phyloP scores from a whole-genome alignment of 2,329 filamentous ascomycete genomes.

The Escovopsis sp. region DNA sequence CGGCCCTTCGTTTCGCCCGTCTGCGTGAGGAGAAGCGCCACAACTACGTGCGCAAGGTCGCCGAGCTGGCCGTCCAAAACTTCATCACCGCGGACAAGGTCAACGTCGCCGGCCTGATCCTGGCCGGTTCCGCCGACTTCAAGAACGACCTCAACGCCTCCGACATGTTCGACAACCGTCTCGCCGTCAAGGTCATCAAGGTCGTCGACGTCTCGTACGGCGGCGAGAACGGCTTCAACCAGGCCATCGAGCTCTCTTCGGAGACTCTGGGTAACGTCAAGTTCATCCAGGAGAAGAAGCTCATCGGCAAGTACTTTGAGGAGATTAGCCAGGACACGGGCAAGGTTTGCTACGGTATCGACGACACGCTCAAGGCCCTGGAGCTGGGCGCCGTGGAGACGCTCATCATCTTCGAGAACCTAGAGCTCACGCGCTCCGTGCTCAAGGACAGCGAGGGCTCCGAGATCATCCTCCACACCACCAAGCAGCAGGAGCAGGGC shows the following conservation, averaged over 20 bases:
- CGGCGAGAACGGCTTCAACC: slow-evolving; percentile 99
- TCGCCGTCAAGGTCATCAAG: slow-evolving; percentile 95
- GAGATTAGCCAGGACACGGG: slow-evolving; percentile 97
- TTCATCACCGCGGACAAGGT: slow-evolving; percentile 98
- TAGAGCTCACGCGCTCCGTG: slow-evolving; percentile 85
- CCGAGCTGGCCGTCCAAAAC: slow-evolving; percentile 94
- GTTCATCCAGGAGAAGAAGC: slow-evolving; percentile 99
- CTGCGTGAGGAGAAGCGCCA: slow-evolving; percentile 98
- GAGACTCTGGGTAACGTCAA: slow-evolving; percentile 98
- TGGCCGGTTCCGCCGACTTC: slow-evolving; percentile 97
- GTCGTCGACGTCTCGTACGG: slow-evolving; percentile 98
- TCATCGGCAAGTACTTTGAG: slow-evolving; percentile 97
- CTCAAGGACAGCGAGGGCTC: slow-evolving; percentile 64
- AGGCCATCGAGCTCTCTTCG: slow-evolving; percentile 87
- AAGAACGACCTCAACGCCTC: slow-evolving; percentile 98
- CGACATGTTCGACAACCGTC: slow-evolving; percentile 88
- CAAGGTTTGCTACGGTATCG: slow-evolving; percentile 93
- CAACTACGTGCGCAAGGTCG: slow-evolving; percentile 99
- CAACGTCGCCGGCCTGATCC: slow-evolving; percentile 88
- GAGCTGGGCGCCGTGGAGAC: slow-evolving; percentile 91
- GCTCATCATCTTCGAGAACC: slow-evolving; percentile 91
- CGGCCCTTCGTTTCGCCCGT: slow-evolving; percentile 97
- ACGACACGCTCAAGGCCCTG: slow-evolving; percentile 91
- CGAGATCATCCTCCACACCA: slow-evolving; percentile 72
- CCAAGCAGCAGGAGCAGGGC: slow-evolving; percentile 56